Base-by-base conservation (phyloP, 192 early-diverging fungal species). In the Pilaira anomala region DNA sequence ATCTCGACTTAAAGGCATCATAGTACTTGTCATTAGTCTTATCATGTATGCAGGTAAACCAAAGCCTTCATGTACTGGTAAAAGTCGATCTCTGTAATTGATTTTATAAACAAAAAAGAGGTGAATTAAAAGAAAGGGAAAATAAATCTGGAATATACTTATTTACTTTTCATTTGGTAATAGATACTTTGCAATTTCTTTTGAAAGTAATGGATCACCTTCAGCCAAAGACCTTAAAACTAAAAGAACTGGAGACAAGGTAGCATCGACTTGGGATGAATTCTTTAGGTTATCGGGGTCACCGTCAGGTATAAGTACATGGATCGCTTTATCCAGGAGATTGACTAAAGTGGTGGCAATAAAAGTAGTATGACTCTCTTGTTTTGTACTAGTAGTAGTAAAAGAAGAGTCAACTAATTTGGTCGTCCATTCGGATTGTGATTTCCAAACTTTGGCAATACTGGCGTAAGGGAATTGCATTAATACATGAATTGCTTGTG, bases 401-500 rank as follows among this genome's bases (percentile, higher is more conserved):
- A n/a, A n/a, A 40, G 62, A 40, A 6, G 73, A 48, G 7, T 26
- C 48, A 14, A 70, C 66, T 21, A 70, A 48, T 28, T 48, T 22
- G 8, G 18, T 41, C 22, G 48, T 29, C 50, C 33, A 44, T 16
- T 63, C 26, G 22, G 67, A 62, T 46, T 42, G 72, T 53, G n/a
- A 61, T 60, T 41, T 63, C 75, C 44, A 77, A 57, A 44, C 68
- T 52, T 16, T 65, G 64, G 50, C 60, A 50, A 29, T 71, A 68
- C 55, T 44, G 28, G 67, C 45, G 25, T 78, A 66, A n/a, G 79
- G 79, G 28, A 73, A 79, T 40, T 86, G 80, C 62, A 94, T 69
- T 3, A 94, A 68, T 0, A 82, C 82, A 65, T 94, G 88, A n/a
- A 94, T 83, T 0, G 85, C 86, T 73, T 92, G 89, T 6, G 85